Evolutionary conservation across 2,329 filamentous ascomycete genomes (phyloP).

Genomic region (Reticulascus tulasneorum): DNA sequence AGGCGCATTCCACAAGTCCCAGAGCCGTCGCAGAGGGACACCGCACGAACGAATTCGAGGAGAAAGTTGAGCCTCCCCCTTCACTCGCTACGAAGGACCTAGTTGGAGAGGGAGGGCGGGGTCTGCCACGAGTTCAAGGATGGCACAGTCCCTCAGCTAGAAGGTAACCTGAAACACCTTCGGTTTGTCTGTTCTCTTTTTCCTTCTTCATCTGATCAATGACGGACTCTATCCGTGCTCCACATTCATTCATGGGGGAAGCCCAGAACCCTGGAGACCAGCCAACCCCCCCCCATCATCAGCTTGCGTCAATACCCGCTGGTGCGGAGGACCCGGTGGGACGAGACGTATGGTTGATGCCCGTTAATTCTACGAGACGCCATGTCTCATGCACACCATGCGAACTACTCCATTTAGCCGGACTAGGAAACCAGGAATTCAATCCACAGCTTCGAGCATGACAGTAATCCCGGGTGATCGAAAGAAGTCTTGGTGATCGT

Average conservation of each 20-base stretch:
- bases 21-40: not conserved
- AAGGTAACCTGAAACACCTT: constrained; percentile 15
- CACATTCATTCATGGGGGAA: not conserved
- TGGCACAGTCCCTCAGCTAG: constrained; percentile 7
- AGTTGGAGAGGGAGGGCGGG: constrained; percentile 12
- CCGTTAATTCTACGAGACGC: constrained; percentile 10
- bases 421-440: constrained; percentile 4
- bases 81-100: constrained; percentile 7
- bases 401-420: constrained; percentile 4
- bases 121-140: constrained; percentile 11
- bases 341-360: constrained; percentile 1
- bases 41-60: not conserved
- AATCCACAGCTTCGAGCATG: too few relatives aligned
- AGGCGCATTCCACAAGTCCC: constrained; percentile 2
- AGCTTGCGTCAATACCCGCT: constrained; percentile 13
- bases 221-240: constrained; percentile 11
- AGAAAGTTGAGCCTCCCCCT: constrained; percentile 5
- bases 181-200: too few relatives aligned
- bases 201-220: constrained; percentile 12
- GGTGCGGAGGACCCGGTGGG: constrained; percentile 3
- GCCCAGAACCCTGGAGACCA: constrained; percentile 1
- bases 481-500: constrained; percentile 7
- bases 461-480: constrained; percentile 8
- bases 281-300: constrained; percentile 4
- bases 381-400: constrained; percentile 1